Evolutionary conservation across 345 rosid genomes (phyloP), one percentile per base, ranked within the genome.

Genomic region (Eucalyptus marginata): DNA sequence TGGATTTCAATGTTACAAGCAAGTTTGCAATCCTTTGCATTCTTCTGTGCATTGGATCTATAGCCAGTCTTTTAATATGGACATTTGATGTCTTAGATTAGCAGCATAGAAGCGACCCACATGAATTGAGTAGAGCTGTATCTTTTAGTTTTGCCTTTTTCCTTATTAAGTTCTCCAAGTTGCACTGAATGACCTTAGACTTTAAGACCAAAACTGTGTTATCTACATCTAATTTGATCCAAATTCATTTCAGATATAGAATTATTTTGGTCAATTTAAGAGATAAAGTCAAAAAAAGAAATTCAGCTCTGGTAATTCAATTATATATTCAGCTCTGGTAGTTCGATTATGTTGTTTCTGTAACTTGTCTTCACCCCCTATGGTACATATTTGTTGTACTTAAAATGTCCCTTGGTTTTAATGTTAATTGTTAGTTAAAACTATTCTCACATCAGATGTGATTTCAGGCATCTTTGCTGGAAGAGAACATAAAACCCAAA

Each of bases 401-500:
- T 76, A 76, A 76, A 44, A 44, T 76, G 84, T 20, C 84, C 84
- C 84, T 40, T 40, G 27, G 47, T 76, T 76, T 76, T 76, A 76
- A 40, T 27, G 36, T 36, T n/a, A 44, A 9, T 87, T 83, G 86
- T 50, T 36, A 87, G n/a, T 83, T 83, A 64, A 85, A 64, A 15
- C 20, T 88, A 58, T 25, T 44, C 86, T 68, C 79, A 86, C 76
- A 44, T 18, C 5, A 25, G 46, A 58, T 29, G 33, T 92, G 44
- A 64, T 88, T 86, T 36, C 93, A 98, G 99, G 97, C 94, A 89
- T 97, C 99, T 54, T 91, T 96, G 95, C 96, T 95, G 79, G 97
- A 97, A 89, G 99, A 98, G 93, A 96, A 92, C 90, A 87, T 98
- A 88, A 91, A 95, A 89, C 99, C 99, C 56, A 95, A 96, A 90